phyloP scores from a whole-genome alignment of 169 alveolate species.

The Babesia gibsoni region DNA sequence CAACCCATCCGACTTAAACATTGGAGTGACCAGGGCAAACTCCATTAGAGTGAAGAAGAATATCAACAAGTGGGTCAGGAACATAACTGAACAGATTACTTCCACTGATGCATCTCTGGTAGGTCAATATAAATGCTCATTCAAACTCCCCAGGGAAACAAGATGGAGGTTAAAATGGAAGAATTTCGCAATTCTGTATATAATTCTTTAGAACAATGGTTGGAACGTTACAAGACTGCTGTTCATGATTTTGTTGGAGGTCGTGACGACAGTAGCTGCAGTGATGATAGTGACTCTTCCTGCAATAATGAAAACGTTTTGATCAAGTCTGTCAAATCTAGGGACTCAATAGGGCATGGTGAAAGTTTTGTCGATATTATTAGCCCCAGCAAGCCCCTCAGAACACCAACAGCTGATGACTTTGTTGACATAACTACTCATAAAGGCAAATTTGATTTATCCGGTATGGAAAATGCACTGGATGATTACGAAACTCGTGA shows the following conservation, averaged over 20 bases:
- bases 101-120: conserved; percentile 78
- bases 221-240: conserved; percentile 26
- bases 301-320: not conserved
- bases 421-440: not conserved
- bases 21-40: conserved; percentile 86
- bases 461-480: not conserved
- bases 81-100: conserved; percentile 82
- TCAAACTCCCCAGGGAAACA: conserved; percentile 47
- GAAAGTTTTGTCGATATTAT: conserved; percentile 5
- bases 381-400: not conserved
- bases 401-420: not conserved
- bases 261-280: conserved; percentile 17
- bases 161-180: conserved; percentile 70
- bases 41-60: conserved; percentile 85
- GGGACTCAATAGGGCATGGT: not conserved
- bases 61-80: conserved; percentile 84
- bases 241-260: conserved; percentile 23
- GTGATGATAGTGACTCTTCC: not conserved
- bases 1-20: conserved; percentile 89
- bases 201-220: conserved; percentile 64
- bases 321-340: not conserved
- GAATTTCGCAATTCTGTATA: conserved; percentile 60
- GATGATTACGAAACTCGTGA: conserved; percentile 31
- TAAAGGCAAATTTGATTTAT: not conserved
- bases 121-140: not conserved